These are phyloP conservation scores for Populus nigra DNA, from an alignment of 345 rosid species.

Conservation along the genomic window DNA sequence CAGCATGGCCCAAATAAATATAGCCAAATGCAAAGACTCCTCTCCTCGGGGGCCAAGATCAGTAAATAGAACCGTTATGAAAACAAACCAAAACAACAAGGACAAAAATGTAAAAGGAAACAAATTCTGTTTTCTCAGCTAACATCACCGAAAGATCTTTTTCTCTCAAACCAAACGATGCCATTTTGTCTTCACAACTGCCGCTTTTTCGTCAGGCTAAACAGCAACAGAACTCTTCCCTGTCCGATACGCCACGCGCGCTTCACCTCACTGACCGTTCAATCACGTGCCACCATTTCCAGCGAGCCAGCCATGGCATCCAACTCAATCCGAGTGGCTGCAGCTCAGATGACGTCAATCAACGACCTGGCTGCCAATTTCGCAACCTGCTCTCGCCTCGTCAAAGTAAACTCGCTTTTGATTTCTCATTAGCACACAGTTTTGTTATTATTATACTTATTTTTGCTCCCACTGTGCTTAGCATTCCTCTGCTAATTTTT, in stretches of 20 bases:
- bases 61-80: neutral
- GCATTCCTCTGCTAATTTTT: neutral
- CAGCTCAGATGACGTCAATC: conserved; percentile 94
- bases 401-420: conserved; percentile 41
- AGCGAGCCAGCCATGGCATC: conserved; percentile 40
- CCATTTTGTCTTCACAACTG: neutral
- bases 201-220: neutral
- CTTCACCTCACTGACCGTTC: conserved; percentile 8
- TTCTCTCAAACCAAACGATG: neutral
- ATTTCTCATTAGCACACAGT: neutral
- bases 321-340: conserved; percentile 73
- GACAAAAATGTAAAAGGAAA: neutral
- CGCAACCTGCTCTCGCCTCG: conserved; percentile 86
- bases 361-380: conserved; percentile 77
- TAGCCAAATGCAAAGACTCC: neutral
- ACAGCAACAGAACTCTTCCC: neutral
- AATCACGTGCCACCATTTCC: conserved; percentile 27
- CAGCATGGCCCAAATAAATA: neutral
- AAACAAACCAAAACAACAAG: neutral
- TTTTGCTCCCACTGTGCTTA: neutral
- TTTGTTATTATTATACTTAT: neutral
- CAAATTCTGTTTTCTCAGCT: neutral
- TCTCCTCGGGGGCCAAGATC: neutral
- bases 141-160: neutral
- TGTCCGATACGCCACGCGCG: conserved; percentile 10